Evolutionary conservation across 768 basidiomycete species (phyloP).

Genomic region (Crassisporium funariophilum): DNA sequence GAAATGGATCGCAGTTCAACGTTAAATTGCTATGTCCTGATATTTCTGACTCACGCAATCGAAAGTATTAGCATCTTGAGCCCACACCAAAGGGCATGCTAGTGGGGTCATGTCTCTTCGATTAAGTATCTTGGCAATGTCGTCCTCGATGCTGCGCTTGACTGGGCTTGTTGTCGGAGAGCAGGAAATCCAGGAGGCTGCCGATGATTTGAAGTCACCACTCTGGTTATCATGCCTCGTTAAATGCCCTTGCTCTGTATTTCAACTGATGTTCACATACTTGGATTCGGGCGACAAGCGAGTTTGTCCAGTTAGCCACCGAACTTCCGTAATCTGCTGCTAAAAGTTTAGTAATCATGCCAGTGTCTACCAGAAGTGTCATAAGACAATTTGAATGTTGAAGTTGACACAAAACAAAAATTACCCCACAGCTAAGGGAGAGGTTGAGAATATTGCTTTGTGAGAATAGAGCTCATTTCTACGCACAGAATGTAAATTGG

Average conservation of each 20-base stretch:
- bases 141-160: slow-evolving; percentile 31
- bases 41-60: slow-evolving; percentile 39
- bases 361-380: slow-evolving; percentile 38
- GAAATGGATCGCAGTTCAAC: slow-evolving; percentile 1
- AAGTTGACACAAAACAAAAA: background rate
- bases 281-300: slow-evolving; percentile 44
- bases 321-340: slow-evolving; percentile 34
- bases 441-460: no score
- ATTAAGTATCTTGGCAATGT: slow-evolving; percentile 31
- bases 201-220: slow-evolving; percentile 32
- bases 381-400: background rate
- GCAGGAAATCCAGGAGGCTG: slow-evolving; percentile 41
- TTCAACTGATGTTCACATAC: no score
- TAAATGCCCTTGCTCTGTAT: no score
- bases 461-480: no score
- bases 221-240: slow-evolving; percentile 22
- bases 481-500: slow-evolving; percentile 46
- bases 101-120: slow-evolving; percentile 39
- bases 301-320: slow-evolving; percentile 40
- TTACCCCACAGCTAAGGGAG: slow-evolving; percentile 38
- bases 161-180: slow-evolving; percentile 36
- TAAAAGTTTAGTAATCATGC: slow-evolving; percentile 40
- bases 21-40: background rate
- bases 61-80: slow-evolving; percentile 44
- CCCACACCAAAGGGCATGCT: slow-evolving; percentile 50